Conservation (phyloP, 805 yeast genomes). For the Metschnikowia amazonensis region DNA sequence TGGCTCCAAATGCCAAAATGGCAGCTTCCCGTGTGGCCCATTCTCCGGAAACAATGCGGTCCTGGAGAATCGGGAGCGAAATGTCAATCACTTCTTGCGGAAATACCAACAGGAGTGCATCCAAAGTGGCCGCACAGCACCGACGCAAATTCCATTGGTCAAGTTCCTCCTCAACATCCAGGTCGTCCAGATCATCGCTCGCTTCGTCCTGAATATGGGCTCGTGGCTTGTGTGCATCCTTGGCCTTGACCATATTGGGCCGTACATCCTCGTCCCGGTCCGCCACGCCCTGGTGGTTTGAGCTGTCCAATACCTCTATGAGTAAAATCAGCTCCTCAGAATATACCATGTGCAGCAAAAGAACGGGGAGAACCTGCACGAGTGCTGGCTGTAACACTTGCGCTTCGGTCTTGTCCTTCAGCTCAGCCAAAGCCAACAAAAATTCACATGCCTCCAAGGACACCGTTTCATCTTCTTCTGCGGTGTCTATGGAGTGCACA, state of each 20-base stretch:
- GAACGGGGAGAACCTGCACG: conserved; percentile 64
- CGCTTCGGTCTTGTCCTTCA: conserved; percentile 16
- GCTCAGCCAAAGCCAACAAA: conserved; percentile 61
- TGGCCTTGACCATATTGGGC: conserved; percentile 73
- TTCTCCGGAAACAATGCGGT: conserved; percentile 59
- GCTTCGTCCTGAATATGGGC: conserved; percentile 38
- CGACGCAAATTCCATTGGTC: conserved; percentile 89
- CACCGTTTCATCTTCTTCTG: conserved; percentile 59
- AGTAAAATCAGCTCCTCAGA: conserved; percentile 73
- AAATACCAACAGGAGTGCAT: conserved; percentile 63
- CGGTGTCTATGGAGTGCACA: conserved; percentile 62
- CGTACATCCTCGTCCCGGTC: conserved; percentile 86
- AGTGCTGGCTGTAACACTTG: conserved; percentile 54
- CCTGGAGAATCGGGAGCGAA: conserved; percentile 72
- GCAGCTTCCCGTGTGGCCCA: conserved; percentile 96
- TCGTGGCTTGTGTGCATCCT: conserved; percentile 37
- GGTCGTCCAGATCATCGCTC: conserved; percentile 51
- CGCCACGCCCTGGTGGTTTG: conserved; percentile 71
- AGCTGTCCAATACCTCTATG: conserved; percentile 61
- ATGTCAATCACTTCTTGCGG: conserved; percentile 65
- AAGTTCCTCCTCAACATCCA: conserved; percentile 61
- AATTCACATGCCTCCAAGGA: conserved; percentile 94
- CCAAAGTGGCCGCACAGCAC: conserved; percentile 92
- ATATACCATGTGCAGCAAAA: conserved; percentile 81
- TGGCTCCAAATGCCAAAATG: conserved; percentile 91